Conservation (phyloP, 352 stramenopile genomes). For the Phytophthora hibernalis region DNA sequence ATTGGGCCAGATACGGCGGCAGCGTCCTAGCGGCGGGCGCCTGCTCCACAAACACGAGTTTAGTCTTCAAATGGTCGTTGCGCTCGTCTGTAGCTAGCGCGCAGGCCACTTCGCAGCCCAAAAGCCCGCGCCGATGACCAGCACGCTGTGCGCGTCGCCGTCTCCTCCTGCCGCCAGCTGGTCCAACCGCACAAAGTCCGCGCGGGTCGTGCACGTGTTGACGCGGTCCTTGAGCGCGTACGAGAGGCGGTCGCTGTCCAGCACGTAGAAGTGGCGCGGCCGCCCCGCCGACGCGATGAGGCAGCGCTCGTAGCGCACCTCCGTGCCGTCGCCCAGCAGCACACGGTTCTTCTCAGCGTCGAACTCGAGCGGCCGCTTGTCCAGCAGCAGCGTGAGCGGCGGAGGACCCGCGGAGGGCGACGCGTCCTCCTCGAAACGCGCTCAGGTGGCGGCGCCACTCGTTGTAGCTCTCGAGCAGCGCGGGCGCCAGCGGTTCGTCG, state of each 20-base stretch:
- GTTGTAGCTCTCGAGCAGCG: constrained; percentile 90
- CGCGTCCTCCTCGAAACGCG: constrained; percentile 78
- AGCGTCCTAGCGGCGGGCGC: constrained; percentile 70
- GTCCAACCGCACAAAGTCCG: constrained; percentile 87
- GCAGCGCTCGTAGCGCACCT: constrained; percentile 88
- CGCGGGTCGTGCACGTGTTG: constrained; percentile 83
- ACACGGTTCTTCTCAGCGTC: constrained; percentile 90
- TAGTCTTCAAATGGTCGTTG: constrained; percentile 54
- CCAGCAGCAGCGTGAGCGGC: constrained; percentile 81
- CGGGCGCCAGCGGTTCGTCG: constrained; percentile 44
- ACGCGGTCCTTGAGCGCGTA: constrained; percentile 88
- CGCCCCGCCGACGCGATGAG: constrained; percentile 87
- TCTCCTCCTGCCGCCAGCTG: constrained; percentile 52
- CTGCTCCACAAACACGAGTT: constrained; percentile 65
- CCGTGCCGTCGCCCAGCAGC: constrained; percentile 77
- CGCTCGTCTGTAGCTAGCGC: constrained; percentile 71
- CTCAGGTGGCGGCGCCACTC: constrained; percentile 91
- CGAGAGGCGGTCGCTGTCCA: constrained; percentile 83
- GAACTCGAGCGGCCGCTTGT: constrained; percentile 79
- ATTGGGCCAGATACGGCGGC: constrained; percentile 88
- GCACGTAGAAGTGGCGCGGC: constrained; percentile 89
- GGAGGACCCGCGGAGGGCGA: constrained; percentile 3
- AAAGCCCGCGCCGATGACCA: constrained; percentile 93
- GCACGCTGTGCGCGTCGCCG: constrained; percentile 59
- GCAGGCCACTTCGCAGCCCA: constrained; percentile 90